Conservation (phyloP, 176 grass and related monocot genomes). For the Rhipidocladum racemiflorum region DNA sequence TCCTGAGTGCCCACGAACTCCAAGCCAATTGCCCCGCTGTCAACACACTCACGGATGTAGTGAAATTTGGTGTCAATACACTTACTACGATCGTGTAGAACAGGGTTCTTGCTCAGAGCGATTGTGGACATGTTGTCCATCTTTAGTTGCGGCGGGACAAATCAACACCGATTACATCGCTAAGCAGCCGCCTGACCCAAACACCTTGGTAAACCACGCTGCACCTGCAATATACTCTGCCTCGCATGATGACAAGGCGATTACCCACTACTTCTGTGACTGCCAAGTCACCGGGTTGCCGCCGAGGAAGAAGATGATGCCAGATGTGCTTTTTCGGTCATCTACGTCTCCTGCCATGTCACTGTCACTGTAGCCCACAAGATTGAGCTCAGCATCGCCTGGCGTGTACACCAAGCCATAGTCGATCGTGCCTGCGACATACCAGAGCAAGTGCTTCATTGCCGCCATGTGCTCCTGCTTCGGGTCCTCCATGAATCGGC, state of each 20-base stretch:
- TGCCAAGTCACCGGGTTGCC: neutral
- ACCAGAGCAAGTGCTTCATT: no score
- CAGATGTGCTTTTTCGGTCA: neutral
- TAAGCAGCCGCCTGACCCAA: rapidly evolving
- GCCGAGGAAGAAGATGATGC: neutral
- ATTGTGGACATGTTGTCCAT: no score
- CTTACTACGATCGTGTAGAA: no score
- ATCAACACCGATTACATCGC: rapidly evolving
- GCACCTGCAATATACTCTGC: neutral
- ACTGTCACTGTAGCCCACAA: neutral
- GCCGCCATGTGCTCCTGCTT: no score
- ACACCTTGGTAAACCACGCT: rapidly evolving
- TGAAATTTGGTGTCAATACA: no score
- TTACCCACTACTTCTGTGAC: neutral
- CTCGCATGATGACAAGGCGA: neutral
- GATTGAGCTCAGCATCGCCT: rapidly evolving
- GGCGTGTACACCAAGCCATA: rapidly evolving
- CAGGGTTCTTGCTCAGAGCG: no score
- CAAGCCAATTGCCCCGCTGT: no score
- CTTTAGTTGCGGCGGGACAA: rapidly evolving
- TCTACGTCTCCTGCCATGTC: neutral
- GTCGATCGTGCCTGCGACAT: neutral
- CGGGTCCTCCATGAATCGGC: neutral
- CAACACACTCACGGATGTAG: no score
- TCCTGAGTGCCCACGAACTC: no score